Conservation (phyloP, 805 yeast genomes). For the Sugiyamaella chiloensis region DNA sequence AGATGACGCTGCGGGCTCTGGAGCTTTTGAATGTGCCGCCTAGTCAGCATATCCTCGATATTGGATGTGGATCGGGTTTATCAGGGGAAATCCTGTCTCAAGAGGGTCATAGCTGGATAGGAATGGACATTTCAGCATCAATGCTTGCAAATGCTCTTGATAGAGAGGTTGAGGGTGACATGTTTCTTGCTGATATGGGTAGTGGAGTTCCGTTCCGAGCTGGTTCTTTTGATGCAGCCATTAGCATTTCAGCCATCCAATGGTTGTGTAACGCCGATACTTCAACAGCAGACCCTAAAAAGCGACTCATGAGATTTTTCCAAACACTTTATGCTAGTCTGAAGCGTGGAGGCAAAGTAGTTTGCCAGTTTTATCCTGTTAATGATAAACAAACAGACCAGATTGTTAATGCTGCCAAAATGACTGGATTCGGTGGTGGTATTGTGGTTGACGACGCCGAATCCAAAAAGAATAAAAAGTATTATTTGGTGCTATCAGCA, state of each 20-base stretch:
- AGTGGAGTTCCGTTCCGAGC: constrained; percentile 92
- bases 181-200: constrained; percentile 90
- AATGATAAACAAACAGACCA: constrained; percentile 80
- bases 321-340: constrained; percentile 81
- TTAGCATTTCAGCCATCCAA: constrained; percentile 91
- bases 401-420: constrained; percentile 80
- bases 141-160: constrained; percentile 95
- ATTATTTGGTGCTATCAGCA: constrained; percentile 84
- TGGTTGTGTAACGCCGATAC: constrained; percentile 98
- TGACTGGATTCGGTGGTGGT: constrained; percentile 96
- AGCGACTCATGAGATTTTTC: constrained; percentile 76
- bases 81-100: constrained; percentile 92
- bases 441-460: constrained; percentile 92
- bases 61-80: constrained; percentile 97
- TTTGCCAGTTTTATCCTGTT: constrained; percentile 93
- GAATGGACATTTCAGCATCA: constrained; percentile 93
- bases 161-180: constrained; percentile 89
- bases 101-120: constrained; percentile 93
- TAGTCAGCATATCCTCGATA: constrained; percentile 69
- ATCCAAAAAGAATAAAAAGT: constrained; percentile 84
- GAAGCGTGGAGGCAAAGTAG: constrained; percentile 94
- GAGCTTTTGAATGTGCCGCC: constrained; percentile 78
- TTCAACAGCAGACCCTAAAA: constrained; percentile 74
- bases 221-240: constrained; percentile 95
- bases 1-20: constrained; percentile 91